A percentile compares a stretch with the other conserved stretches of the same genome.
phyloP scores from a whole-genome alignment of 148 eudicot genomes.

The Fallopia convolvulus region DNA sequence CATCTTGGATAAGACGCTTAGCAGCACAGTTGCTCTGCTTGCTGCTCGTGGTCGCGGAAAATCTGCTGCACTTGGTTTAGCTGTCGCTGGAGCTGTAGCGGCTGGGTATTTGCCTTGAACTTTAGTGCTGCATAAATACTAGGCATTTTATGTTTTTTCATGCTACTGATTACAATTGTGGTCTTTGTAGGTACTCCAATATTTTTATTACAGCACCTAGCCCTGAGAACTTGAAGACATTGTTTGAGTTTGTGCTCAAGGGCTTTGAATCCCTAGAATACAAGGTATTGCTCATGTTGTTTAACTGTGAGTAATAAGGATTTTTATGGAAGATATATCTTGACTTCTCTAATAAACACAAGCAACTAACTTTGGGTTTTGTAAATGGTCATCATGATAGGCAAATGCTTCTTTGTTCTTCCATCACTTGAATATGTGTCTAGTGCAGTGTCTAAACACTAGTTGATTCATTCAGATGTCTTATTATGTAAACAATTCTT shows the following conservation, averaged over 20 bases:
- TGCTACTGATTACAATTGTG: neutral
- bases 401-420: neutral
- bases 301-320: neutral
- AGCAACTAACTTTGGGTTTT: neutral
- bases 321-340: neutral
- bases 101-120: conserved; percentile 50
- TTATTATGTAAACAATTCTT: neutral
- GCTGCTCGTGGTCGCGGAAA: conserved; percentile 99
- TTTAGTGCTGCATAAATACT: neutral
- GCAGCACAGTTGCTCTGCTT: conserved; percentile 85
- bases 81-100: conserved; percentile 91
- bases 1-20: conserved; percentile 79
- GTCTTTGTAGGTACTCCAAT: conserved; percentile 66
- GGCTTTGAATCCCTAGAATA: conserved; percentile 80
- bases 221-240: conserved; percentile 90
- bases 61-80: conserved; percentile 92
- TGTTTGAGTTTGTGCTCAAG: conserved; percentile 74
- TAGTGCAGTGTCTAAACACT: neutral
- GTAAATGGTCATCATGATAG: neutral
- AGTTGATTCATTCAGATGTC: neutral
- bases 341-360: neutral
- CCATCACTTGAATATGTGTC: neutral
- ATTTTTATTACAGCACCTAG: conserved; percentile 91
- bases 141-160: neutral
- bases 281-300: conserved; percentile 40